phyloP scores from a whole-genome alignment of 2,329 filamentous ascomycete species.

The Cercospora berteroae region DNA sequence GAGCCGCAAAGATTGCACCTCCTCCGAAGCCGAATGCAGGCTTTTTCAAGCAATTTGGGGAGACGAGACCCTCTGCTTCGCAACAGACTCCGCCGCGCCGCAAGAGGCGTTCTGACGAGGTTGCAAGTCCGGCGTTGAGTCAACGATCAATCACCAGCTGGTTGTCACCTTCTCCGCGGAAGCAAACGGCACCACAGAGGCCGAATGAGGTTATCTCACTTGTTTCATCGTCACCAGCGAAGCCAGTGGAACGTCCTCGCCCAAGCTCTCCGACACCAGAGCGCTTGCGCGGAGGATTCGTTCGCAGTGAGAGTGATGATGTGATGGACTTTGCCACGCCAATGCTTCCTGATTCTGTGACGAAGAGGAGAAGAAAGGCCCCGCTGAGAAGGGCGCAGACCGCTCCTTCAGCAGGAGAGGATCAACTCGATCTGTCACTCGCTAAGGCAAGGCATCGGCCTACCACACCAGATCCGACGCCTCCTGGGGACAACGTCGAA shows the following conservation, averaged over 20 bases:
- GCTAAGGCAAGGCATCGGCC: not conserved
- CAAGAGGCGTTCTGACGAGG: conserved; percentile 32
- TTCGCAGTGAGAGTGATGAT: not conserved
- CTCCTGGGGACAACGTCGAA: conserved; percentile 15
- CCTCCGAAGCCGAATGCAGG: not conserved
- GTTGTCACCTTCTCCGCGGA: conserved; percentile 32
- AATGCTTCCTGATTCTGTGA: conserved; percentile 35
- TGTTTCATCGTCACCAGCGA: conserved; percentile 33
- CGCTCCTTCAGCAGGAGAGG: conserved; percentile 28
- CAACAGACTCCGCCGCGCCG: conserved; percentile 28
- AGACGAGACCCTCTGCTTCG: conserved; percentile 1
- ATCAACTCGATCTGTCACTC: conserved; percentile 6
- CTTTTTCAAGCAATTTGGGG: not conserved
- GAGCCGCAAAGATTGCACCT: not conserved
- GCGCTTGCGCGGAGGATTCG: conserved; percentile 18
- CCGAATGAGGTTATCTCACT: conserved; percentile 31
- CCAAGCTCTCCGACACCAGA: conserved; percentile 23
- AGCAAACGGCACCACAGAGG: conserved; percentile 7
- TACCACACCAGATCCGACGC: not conserved
- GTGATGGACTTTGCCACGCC: not conserved
- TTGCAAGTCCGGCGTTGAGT: conserved; percentile 28
- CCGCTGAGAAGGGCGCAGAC: conserved; percentile 34
- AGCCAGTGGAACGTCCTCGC: conserved; percentile 10
- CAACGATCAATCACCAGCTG: conserved; percentile 31
- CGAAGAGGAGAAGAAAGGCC: conserved; percentile 32